phyloP scores from a whole-genome alignment of 1,284 basidiomycete species.

The Cryptococcus floricola region DNA sequence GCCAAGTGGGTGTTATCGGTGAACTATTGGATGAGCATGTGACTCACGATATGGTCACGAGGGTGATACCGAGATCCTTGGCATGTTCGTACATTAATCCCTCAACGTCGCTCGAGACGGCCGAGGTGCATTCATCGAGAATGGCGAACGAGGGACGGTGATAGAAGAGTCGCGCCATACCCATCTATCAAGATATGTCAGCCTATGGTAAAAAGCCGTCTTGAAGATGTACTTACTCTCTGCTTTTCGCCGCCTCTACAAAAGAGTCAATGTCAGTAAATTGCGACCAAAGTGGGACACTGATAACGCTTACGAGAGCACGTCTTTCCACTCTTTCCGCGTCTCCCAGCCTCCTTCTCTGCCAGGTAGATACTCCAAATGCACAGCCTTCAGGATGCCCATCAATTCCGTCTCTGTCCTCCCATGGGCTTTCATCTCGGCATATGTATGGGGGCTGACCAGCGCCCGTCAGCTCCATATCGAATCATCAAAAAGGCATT shows the following conservation, averaged over 20 bases:
- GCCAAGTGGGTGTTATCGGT: background rate
- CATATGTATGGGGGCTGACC: constrained; percentile 74
- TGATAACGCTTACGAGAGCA: constrained; percentile 53
- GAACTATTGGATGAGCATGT: constrained; percentile 38
- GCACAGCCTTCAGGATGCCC: constrained; percentile 71
- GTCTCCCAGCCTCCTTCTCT: constrained; percentile 87
- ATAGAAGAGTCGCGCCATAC: constrained; percentile 47
- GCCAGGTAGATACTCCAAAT: constrained; percentile 77
- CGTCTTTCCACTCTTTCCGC: constrained; percentile 93
- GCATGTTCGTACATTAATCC: constrained; percentile 93
- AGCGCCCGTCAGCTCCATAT: constrained; percentile 6
- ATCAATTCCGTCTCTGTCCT: constrained; percentile 66
- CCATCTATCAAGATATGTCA: constrained; percentile 58
- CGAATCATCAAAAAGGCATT: background rate
- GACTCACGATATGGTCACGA: constrained; percentile 79
- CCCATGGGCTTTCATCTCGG: constrained; percentile 64
- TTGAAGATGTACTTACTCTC: constrained; percentile 54
- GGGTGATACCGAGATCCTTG: constrained; percentile 85
- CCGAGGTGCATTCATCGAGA: constrained; percentile 81
- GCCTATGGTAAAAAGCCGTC: background rate
- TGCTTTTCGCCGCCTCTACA: constrained; percentile 91
- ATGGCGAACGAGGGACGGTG: constrained; percentile 45
- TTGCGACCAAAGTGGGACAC: background rate
- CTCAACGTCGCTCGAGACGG: constrained; percentile 94
- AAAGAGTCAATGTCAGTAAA: background rate